Percentiles rank a stretch among this genome's conserved stretches.
These are phyloP conservation scores for Adansonia grandidieri DNA, from an alignment of 441 rosid species.

Conservation along the genomic window DNA sequence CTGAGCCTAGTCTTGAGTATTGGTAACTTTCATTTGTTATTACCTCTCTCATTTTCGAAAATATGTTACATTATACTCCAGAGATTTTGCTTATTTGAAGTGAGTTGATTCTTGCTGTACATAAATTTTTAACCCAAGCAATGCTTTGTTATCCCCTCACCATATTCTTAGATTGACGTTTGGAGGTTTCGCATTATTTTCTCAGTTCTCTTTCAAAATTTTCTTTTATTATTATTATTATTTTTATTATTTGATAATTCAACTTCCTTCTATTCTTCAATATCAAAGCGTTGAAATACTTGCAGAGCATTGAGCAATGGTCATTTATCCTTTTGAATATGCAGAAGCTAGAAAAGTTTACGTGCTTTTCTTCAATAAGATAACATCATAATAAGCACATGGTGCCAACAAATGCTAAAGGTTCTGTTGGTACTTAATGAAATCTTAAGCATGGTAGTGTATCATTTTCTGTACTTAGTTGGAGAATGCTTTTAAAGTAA, in stretches of 20 bases:
- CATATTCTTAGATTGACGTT: neutral
- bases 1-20: conserved; percentile 55
- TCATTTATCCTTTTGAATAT: conserved; percentile 5
- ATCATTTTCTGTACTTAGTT: neutral
- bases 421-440: neutral
- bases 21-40: conserved; percentile 38
- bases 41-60: neutral
- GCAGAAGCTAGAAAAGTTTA: neutral
- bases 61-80: neutral
- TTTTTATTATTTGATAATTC: neutral
- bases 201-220: conserved; percentile 4
- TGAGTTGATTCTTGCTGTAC: conserved; percentile 7
- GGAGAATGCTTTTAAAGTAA: neutral
- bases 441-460: conserved; percentile 1
- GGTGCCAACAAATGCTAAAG: neutral
- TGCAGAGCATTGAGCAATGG: neutral
- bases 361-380: neutral
- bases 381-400: neutral
- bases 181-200: neutral
- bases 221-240: neutral
- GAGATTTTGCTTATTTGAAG: neutral
- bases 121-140: neutral
- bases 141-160: neutral
- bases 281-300: neutral
- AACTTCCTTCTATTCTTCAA: neutral